Evolutionary conservation across 148 eudicot species (phyloP), one percentile per base, ranked within the genome.

Genomic region (Rhododendron henanense): DNA sequence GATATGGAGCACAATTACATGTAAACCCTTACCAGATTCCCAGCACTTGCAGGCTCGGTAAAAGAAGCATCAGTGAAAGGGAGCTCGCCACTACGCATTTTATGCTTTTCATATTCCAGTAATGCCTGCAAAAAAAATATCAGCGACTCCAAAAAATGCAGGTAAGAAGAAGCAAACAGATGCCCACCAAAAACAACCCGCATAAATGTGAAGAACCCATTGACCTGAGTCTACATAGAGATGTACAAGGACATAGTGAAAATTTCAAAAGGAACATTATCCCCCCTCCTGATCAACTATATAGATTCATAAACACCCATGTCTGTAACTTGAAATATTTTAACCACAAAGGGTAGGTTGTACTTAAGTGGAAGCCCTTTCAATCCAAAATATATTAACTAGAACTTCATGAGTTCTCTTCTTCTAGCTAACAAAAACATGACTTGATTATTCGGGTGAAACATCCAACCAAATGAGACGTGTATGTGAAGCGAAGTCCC

Each of bases 91-190:
- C 87, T 81, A 25, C 88, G 90, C 88, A 90, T 88, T 88, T 91
- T 91, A 83, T 91, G 83, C 87, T 90, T 91, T 82, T 91, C 93
- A 86, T 91, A 91, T 85, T 91, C 93, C 57, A 90, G 84, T 73
- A 91, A 67, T 15, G 93, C 89, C 93, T 91, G 87, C 85, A 86
- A 85, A 76, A 51, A 16, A 35, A 33, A 59, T 45, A 74, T 88
- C 65, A 85, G 90, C 9, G 16, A 84, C 55, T 57, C 44, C 48
- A 78, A 71, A 9, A 14, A 48, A 41, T 55, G 75, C 74, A 86
- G 71, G 71, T 15, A 41, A 53, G 28, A 19, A 61, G 21, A 45
- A 33, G 48, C 74, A 81, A 37, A 67, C n/a, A 33, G 65, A 74
- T 55, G 84, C 51, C 85, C 13, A 37, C 18, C 15, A 3, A 73